Base-by-base conservation (phyloP, 2,329 filamentous ascomycete genomes). In the Trichoderma afroharzianum region DNA sequence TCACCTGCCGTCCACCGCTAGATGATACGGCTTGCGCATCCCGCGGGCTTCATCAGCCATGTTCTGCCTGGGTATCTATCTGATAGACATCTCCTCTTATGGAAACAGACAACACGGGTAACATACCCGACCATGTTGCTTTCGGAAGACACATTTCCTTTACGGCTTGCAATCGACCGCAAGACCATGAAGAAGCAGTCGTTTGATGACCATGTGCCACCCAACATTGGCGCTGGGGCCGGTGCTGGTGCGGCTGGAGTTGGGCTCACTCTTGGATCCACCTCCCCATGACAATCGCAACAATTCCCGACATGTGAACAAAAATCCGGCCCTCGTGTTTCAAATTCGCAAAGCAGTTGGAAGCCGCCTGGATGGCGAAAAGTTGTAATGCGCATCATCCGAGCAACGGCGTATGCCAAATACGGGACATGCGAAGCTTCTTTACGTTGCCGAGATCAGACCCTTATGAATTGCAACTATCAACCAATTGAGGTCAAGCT, bases 241-340 rank as follows among this genome's bases (percentile, higher is more conserved):
- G 6, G 14, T 14, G 15, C 36, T 7, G 15, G 15, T 39, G 36
- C 36, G 6, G 36, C 36, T 39, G 15, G 36, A 39, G 36, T 15
- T 39, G 3, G 36, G 32, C 32, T 33, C 8, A 11, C 32, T 9
- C 32, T 11, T 11, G 2, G 32, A 11, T 33, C 32, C 32, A 33
- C 9, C 9, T n/a, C n/a, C n/a, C n/a, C n/a, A n/a, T 12, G 32
- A 33, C 6, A 43, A 18, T 43, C 7, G 7, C 80, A 24, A 81
- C 64, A 47, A 80, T 73, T 15, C 81, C 78, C 1, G 0, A 77
- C 79, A 12, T 72, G 39, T 43, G 15, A 43, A 47, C 4, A 72
- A 0, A 74, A 73, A 1, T 75, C 71, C 8, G 79, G 77, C 6
- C 74, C n/a, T 7, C 78, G 71, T 2, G 69, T 59, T 18, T 71